Conservation (phyloP, 2,329 filamentous ascomycete genomes). For the Ophiognomonia clavigignenti-juglandacearum region DNA sequence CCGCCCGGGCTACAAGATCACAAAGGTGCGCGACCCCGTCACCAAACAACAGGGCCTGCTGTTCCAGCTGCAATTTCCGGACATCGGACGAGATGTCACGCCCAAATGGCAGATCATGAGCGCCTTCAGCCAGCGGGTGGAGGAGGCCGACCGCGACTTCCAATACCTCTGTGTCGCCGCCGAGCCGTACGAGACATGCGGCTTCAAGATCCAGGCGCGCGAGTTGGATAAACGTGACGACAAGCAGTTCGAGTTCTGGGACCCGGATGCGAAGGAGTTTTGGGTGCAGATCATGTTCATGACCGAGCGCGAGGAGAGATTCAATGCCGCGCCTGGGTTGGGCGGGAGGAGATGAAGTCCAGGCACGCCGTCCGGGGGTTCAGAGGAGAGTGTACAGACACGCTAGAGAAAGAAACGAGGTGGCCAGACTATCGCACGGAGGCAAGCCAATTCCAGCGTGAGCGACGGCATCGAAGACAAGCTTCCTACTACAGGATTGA, state of each 20-base stretch:
- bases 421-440: no score
- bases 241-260: slow-evolving; percentile 90
- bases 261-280: slow-evolving; percentile 92
- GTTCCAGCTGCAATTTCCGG: slow-evolving; percentile 95
- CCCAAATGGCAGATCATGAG: slow-evolving; percentile 96
- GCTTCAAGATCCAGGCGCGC: slow-evolving; percentile 89
- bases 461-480: no score
- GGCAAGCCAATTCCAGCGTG: no score
- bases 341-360: slow-evolving; percentile 38
- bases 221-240: slow-evolving; percentile 89
- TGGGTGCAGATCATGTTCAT: slow-evolving; percentile 98
- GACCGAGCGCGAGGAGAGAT: slow-evolving; percentile 94
- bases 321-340: slow-evolving; percentile 59
- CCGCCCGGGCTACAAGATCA: slow-evolving; percentile 94
- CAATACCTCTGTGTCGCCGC: slow-evolving; percentile 95
- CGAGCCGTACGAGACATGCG: slow-evolving; percentile 96
- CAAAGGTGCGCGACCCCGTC: slow-evolving; percentile 85
- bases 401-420: no score
- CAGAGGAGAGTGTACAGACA: no score
- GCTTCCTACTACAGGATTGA: no score
- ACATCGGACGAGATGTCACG: slow-evolving; percentile 69
- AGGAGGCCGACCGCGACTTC: slow-evolving; percentile 89
- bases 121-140: slow-evolving; percentile 91
- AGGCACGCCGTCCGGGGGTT: no score
- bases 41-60: slow-evolving; percentile 84